Conservation (phyloP, 2,329 filamentous ascomycete species). For the Acrocalymma vagum region DNA sequence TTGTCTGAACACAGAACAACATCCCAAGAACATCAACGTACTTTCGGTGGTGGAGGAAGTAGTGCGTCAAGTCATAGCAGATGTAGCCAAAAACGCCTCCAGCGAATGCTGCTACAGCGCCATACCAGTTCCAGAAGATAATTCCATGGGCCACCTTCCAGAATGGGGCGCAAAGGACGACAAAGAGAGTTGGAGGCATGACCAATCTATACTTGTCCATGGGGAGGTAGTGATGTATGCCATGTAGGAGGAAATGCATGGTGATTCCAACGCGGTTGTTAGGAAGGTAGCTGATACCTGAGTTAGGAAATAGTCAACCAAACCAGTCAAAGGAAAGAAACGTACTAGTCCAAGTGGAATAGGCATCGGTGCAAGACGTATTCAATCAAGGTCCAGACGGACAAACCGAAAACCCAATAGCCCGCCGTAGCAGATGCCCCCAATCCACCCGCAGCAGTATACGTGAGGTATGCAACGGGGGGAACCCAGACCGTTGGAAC, state of each 20-base stretch:
- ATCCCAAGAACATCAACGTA: constrained; percentile 53
- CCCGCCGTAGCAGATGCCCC: constrained; percentile 55
- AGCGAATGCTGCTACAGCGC: constrained; percentile 79
- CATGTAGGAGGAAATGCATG: constrained; percentile 91
- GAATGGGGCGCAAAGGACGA: constrained; percentile 85
- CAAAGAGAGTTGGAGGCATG: constrained; percentile 92
- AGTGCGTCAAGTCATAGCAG: constrained; percentile 96
- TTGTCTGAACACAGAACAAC: neutral
- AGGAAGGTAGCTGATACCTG: constrained; percentile 74
- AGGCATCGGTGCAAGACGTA: constrained; percentile 89
- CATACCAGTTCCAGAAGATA: constrained; percentile 86
- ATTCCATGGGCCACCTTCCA: constrained; percentile 87
- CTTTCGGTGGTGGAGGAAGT: constrained; percentile 97
- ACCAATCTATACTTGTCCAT: constrained; percentile 98
- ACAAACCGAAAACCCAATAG: constrained; percentile 76
- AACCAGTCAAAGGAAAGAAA: constrained; percentile 21
- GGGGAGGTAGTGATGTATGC: constrained; percentile 97
- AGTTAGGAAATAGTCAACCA: constrained; percentile 38
- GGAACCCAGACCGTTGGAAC: constrained; percentile 87
- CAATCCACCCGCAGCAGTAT: constrained; percentile 70
- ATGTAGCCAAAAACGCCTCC: constrained; percentile 96
- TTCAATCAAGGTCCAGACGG: constrained; percentile 89
- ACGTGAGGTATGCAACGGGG: constrained; percentile 76
- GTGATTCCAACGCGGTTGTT: constrained; percentile 90
- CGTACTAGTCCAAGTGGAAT: constrained; percentile 93